These are phyloP conservation scores for Erysimum cheiranthoides DNA, from an alignment of 345 rosid genomes.

Conservation along the genomic window DNA sequence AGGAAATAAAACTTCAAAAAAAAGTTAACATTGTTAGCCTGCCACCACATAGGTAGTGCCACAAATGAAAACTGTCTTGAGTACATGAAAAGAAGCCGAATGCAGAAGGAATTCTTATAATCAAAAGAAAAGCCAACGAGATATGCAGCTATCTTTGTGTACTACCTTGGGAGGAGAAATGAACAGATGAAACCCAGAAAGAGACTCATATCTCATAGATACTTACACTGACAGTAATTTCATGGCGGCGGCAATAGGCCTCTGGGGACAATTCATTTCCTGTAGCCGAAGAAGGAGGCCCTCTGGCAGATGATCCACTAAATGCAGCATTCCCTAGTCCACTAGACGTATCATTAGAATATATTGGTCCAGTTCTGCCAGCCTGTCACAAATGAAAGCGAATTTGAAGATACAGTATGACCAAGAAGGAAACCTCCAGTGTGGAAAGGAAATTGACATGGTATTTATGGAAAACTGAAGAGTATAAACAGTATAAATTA, in stretches of 20 bases:
- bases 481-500: not conserved
- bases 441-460: not conserved
- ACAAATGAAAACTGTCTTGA: not conserved
- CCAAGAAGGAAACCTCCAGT: not conserved
- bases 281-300: conserved; percentile 46
- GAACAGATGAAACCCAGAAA: conserved; percentile 2
- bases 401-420: not conserved
- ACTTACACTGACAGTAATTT: conserved; percentile 80
- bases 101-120: not conserved
- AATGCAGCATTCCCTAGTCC: conserved; percentile 47
- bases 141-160: not conserved
- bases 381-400: conserved; percentile 27
- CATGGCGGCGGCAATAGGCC: conserved; percentile 83
- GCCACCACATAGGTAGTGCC: not conserved
- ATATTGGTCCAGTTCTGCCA: conserved; percentile 22
- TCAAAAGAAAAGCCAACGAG: not conserved
- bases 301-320: conserved; percentile 50
- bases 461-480: not conserved
- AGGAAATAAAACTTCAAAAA: not conserved
- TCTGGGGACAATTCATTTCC: conserved; percentile 65
- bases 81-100: not conserved
- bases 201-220: not conserved
- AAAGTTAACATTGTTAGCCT: not conserved
- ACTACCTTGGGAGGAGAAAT: not conserved
- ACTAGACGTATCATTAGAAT: conserved; percentile 46